Evolutionary conservation across 495 filamentous ascomycete species (phyloP), one percentile per base, ranked within the genome.

Genomic region (Neurospora tetraspora): DNA sequence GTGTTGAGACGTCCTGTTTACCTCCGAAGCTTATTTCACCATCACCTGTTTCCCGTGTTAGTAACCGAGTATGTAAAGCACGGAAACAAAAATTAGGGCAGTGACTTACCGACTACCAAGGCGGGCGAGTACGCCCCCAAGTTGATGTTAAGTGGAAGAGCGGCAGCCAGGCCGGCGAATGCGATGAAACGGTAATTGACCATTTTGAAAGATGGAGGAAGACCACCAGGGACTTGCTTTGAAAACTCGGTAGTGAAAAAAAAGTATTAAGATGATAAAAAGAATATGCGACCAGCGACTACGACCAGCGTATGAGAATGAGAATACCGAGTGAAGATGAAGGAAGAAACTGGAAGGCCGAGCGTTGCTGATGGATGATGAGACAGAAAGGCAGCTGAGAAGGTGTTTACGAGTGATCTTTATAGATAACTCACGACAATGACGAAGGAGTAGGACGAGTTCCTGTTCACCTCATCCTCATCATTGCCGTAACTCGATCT

Each of bases 11-110:
- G 76, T 84, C 81, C 80, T 87, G 84, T 68, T 82, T 82, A 47
- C 84, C 83, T 72, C 86, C 86, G 74, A 88, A 87, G 73, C 86
- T 88, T 74, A 88, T 88, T 80, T 89, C 87, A 82, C 86, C 87
- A 84, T 88, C 86, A 88, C 87, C 87, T 85, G 85, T 85, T 78
- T 84, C 79, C 71, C 69, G 75, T 69, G 75, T 80, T 53, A 79
- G 73, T 18, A 18, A 42, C 73, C 10, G 16, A 72, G 43, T 37
- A 6, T 14, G 37, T 23, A 0, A n/a, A 36, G 20, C 40, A 36
- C 6, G 59, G 16, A n/a, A 18, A 16, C 1, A 2, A 27, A n/a
- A n/a, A n/a, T n/a, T 27, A 27, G 27, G 27, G 27, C 27, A 27
- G 39, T 23, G 37, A 39, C 77, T 39, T 76, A 80, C 79, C 79